These are phyloP conservation scores for Pythium scleroteichum DNA, from an alignment of 352 stramenopile species.

Conservation along the genomic window DNA sequence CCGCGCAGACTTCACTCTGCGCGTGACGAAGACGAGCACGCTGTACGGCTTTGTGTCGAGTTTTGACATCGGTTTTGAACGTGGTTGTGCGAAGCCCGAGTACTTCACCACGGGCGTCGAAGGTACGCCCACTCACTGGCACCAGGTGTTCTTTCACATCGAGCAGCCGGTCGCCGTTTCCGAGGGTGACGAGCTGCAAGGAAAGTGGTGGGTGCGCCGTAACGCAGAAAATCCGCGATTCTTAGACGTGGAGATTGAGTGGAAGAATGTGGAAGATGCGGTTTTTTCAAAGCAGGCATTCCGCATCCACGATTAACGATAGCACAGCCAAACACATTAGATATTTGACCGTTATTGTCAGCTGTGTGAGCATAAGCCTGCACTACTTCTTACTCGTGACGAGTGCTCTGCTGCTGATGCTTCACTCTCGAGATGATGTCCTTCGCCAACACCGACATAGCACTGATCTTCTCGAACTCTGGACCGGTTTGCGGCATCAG, in stretches of 20 bases:
- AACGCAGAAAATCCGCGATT: conserved; percentile 94
- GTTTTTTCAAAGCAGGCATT: conserved; percentile 63
- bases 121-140: conserved; percentile 97
- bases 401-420: conserved; percentile 26
- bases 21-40: conserved; percentile 83
- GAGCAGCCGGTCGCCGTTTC: conserved; percentile 71
- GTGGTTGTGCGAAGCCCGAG: conserved; percentile 90
- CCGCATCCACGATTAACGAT: conserved; percentile 71
- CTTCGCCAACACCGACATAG: conserved; percentile 86
- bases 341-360: not conserved
- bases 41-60: conserved; percentile 96
- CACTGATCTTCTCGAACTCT: conserved; percentile 67
- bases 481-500: conserved; percentile 45
- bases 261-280: conserved; percentile 48
- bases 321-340: not conserved
- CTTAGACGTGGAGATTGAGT: conserved; percentile 90
- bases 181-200: conserved; percentile 74
- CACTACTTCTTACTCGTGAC: not conserved
- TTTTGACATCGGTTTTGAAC: conserved; percentile 97
- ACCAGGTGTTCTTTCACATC: conserved; percentile 98
- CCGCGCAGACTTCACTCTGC: conserved; percentile 87
- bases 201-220: conserved; percentile 85
- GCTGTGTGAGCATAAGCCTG: too few species aligned
- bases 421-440: conserved; percentile 77
- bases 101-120: conserved; percentile 94